Base-by-base conservation (phyloP, 2,329 filamentous ascomycete species). In the Paecilomyces formosus region DNA sequence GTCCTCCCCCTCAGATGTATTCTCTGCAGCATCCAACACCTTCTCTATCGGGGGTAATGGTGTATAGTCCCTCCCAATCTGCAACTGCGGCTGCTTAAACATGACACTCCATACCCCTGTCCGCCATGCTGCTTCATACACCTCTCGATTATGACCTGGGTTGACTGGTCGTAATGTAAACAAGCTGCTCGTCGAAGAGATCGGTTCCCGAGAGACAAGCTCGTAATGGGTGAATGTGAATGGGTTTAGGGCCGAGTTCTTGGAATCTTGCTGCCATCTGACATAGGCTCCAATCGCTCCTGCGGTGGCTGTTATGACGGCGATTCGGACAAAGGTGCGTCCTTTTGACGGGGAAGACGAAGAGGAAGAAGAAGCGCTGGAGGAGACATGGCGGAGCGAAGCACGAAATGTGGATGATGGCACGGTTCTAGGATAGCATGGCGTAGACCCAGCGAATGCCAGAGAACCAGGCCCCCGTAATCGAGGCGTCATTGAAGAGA, bases 31-130 rank as follows among this genome's bases (percentile, higher is more conserved):
- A 24, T 61, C 57, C 33, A 59, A 13, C 68, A 66, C n/a, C 49
- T 33, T 30, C 21, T 28, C 39, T 21, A 53, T 18, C n/a, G 85
- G 82, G 0, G 91, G 93, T 0, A 99, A 78, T 0, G 93, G 92
- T 3, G 94, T 97, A 74, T 99, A 99, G 59, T 91, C 87, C 61
- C 94, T 80, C 51, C 90, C 90, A 65, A 99, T 96, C 75, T 97
- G 92, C 58, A 97, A 77, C 72, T 96, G 87, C 1, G 94, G 94
- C 76, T 97, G 94, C 76, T 96, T 96, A 69, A 96, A 86, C 77
- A 97, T 89, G 33, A 97, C 88, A 62, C 88, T 92, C 88, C 91
- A 96, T 50, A 95, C 81, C 3, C 89, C 88, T 58, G 83, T 79
- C 51, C 74, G 73, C 83, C 85, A 87, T 24, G 79, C 79, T 11